These are phyloP conservation scores for Vanrija pseudolonga DNA, from an alignment of 1,284 basidiomycete species.

Conservation along the genomic window DNA sequence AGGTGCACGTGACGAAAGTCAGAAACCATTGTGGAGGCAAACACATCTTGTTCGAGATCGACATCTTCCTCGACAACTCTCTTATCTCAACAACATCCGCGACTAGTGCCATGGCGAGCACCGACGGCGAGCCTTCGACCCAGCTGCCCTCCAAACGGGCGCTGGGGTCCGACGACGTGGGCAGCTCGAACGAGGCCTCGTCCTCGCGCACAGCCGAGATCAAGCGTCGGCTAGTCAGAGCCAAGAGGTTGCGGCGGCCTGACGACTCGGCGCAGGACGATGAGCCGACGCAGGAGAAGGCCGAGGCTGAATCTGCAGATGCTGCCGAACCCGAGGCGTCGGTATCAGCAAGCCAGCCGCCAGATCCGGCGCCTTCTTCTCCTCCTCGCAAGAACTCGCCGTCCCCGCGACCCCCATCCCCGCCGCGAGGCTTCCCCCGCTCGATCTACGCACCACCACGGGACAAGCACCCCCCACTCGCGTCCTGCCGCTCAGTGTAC, in stretches of 20 bases:
- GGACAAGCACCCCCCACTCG: constrained; percentile 67
- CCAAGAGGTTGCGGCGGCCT: constrained; percentile 32
- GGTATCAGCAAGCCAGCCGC: constrained; percentile 2
- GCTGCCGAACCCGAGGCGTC: background rate
- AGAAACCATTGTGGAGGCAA: too few relatives aligned
- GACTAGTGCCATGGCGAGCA: too few relatives aligned
- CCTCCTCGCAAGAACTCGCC: constrained; percentile 3
- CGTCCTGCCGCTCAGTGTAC: constrained; percentile 84
- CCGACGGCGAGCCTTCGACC: too few relatives aligned
- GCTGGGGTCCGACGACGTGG: background rate
- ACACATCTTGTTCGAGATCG: too few relatives aligned
- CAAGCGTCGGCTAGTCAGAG: constrained; percentile 35
- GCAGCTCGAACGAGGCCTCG: background rate
- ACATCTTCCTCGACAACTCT: too few relatives aligned
- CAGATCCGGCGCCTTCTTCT: background rate
- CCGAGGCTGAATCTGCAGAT: background rate
- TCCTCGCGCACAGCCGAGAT: constrained; percentile 13
- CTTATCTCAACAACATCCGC: too few relatives aligned
- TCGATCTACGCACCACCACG: constrained; percentile 62
- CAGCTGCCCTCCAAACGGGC: constrained; percentile 1
- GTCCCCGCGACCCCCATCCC: constrained; percentile 4
- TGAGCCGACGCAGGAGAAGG: background rate
- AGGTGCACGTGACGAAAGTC: too few relatives aligned
- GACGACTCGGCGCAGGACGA: constrained; percentile 7
- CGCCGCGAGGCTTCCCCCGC: constrained; percentile 20